Evolutionary conservation across 495 filamentous ascomycete species (phyloP), one percentile per base, ranked within the genome.

Genomic region (Baudoinia panamericana): DNA sequence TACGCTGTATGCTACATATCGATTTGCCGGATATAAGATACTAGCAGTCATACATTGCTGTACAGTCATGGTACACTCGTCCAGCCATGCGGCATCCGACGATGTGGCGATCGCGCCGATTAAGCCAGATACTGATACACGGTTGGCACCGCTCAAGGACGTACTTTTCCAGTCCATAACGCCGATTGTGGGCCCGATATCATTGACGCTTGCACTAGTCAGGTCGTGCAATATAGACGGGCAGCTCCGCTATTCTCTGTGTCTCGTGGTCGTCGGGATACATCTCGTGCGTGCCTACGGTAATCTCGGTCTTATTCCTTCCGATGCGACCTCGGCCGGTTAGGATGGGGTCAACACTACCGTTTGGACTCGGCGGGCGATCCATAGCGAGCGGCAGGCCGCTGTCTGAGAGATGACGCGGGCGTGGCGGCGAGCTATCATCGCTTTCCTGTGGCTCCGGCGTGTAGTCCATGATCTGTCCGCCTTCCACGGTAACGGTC

Each of bases 401-500:
- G 16, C 8, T 28, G 25, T 39, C 21, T 21, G 43, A 39, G 2
- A n/a, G 28, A 12, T 32, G 18, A 17, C 13, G 9, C n/a, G 18
- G 16, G 17, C 32, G 10, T 8, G 24, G 22, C n/a, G 23, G 4
- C 33, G 20, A 8, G 12, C 24, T 19, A 8, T 17, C 26, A 5
- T 4, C 13, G 8, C 21, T 26, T 11, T 23, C 11, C 3, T 25
- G 21, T 24, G 10, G 21, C 15, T 28, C 6, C 5, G 16, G 36
- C 9, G 15, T 13, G 2, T 21, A 31, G 21, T 50, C 47, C 30
- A 50, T 27, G 8, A 41, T 17, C 23, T 36, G 28, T 3, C 41
- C 41, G 22, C 37, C 42, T 26, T 50, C 41, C 2, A 50, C 47
- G 3, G 47, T 50, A 13, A 50, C 47, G 15, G 47, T 50, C 19